Conservation (phyloP, 176 grass and related monocot species). For the Tillandsia leiboldiana region DNA sequence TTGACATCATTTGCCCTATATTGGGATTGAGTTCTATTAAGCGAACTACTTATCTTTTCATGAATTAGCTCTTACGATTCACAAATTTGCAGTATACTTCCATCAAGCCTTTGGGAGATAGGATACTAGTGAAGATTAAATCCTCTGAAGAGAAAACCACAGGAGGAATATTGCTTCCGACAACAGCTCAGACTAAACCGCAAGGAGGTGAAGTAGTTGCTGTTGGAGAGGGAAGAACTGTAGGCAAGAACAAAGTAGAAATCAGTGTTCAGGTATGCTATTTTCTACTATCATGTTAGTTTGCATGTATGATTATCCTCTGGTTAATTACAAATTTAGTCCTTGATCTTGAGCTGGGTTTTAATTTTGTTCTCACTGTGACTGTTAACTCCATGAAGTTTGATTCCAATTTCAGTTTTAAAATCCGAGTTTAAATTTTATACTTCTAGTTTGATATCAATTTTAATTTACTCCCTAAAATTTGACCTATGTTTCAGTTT, state of each 20-base stretch:
- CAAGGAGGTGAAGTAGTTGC: slow-evolving; percentile 69
- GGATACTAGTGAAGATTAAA: slow-evolving; percentile 67
- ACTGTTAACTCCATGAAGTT: too few species aligned
- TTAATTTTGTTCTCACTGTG: background rate
- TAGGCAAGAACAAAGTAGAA: slow-evolving; percentile 35
- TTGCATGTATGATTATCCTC: background rate
- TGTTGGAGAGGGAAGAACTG: slow-evolving; percentile 57
- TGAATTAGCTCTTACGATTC: background rate
- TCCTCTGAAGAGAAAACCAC: slow-evolving; percentile 57
- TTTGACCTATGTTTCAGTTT: too few species aligned
- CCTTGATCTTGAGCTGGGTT: background rate
- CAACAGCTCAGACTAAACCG: slow-evolving; percentile 57
- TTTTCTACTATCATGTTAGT: background rate
- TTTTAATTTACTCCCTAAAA: too few species aligned
- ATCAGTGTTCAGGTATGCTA: slow-evolving; percentile 56
- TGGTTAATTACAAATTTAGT: background rate
- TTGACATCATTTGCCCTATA: too few species aligned
- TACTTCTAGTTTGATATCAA: too few species aligned
- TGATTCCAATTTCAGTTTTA: too few species aligned
- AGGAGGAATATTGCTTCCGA: slow-evolving; percentile 79
- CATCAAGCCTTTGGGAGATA: slow-evolving; percentile 67
- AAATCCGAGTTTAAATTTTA: too few species aligned
- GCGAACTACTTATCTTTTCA: background rate
- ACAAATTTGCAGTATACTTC: slow-evolving; percentile 63
- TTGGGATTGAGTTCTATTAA: too few species aligned